Base-by-base conservation (phyloP, 2,329 filamentous ascomycete genomes). In the Aphanoascus verrucosus region DNA sequence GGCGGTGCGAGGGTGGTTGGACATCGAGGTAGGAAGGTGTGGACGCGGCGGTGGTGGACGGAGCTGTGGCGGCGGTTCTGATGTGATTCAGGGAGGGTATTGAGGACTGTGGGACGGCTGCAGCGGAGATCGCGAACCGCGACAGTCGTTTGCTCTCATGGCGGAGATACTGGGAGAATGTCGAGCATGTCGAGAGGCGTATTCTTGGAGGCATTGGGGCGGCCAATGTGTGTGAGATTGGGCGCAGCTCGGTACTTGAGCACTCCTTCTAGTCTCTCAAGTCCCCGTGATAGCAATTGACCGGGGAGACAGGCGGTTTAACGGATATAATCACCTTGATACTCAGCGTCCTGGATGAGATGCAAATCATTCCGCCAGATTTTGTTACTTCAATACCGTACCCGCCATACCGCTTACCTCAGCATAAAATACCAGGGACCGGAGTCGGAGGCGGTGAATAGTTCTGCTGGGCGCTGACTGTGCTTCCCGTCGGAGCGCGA, bases 1-100 rank as follows among this genome's bases (percentile, higher is more conserved):
- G 85, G 66, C 91, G 87, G 67, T 94, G 85, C 52, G 87, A 94
- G 3, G 88, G 88, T 2, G 90, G 91, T 69, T 96, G 89, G 0
- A 82, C 85, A 0, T 82, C 66, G 50, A 79, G 77, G 60, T 75
- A 78, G 32, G 73, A 65, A 19, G 80, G 71, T 32, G 75, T 71
- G 5, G 71, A 64, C 52, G 65, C 61, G 1, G 73, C 70, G 52
- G 64, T 40, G 20, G 52, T 47, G 11, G 55, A 43, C 7, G 55
- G 38, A 8, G 47, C 41, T 3, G 49, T 50, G 20, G 41, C 31
- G 5, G 53, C 47, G 12, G 42, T 34, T 34, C 50, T 15, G 40
- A 50, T 53, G 15, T 43, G 45, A 5, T 17, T 51, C n/a, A 78
- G 74, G 47, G 79, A 75, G 14, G 77, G 77, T 5, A 72, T 72